Evolutionary conservation across 176 grass and related monocot species (phyloP), one percentile per base, ranked within the genome.

Genomic region (Dendrocalamus sinicus): DNA sequence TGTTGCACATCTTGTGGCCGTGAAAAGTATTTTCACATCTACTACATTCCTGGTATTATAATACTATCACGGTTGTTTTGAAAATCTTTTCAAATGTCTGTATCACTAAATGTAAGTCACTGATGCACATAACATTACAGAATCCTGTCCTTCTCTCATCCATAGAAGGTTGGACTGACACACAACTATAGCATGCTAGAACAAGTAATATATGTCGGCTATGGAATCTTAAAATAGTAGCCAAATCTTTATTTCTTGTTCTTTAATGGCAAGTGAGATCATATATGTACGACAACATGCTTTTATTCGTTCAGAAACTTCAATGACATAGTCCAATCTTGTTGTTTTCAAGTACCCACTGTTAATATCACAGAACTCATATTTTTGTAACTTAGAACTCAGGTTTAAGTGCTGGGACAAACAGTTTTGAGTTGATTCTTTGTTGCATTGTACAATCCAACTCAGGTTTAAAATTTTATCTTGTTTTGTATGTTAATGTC

Each of bases 41-140:
- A 81, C 61, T 98, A 98, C 70, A 92, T 89, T 83, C 95, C 95
- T 70, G 95, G 95, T 95, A 85, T 51, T 17, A 61, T 50, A 59
- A 19, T 19, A 84, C 20, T 51, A 75, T 52, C 23, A 28, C 63
- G 20, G 8, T 48, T 63, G 6, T 77, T 73, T 82, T 78, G 11
- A 54, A 24, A 39, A 63, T 12, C 7, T 5, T 66, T 73, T 45
- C 37, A 63, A 26, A 73, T 73, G 12, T 7, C 67, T 86, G 47
- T 46, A 47, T 46, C 41, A 50, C 16, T 83, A 23, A 15, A 40
- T 8, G 4, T 16, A 46, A 77, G 54, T 26, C 58, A 64, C 13
- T 19, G 7, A 64, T 77, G 48, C 83, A 53, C 13, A 68, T 3
- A 78, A 63, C 54, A 60, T 77, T 60, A 40, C 74, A 59, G 1